Base-by-base conservation (phyloP, 805 yeast genomes). In the Yamadazyma sp. region DNA sequence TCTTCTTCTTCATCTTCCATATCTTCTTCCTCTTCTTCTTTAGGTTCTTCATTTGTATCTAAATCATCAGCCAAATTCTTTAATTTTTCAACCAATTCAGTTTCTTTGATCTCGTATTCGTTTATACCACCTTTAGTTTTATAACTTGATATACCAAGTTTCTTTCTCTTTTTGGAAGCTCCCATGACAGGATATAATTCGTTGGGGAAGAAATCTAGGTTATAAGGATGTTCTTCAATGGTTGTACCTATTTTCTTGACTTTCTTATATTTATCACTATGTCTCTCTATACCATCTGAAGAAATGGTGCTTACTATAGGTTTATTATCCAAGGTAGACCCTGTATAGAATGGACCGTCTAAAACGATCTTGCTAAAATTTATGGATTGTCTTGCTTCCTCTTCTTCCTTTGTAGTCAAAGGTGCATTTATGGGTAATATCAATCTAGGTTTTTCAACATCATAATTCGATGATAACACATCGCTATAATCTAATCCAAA, bases 151-250 rank as follows among this genome's bases (percentile, higher is more conserved):
- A 48, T 70, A 48, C 58, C 72, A 61, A 48, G 53, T 46, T 69
- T 70, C 49, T 68, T 76, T 10, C 31, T 18, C 44, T 68, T 70
- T 46, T 72, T 77, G 36, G 65, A 64, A 10, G 77, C 67, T 2
- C 86, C 86, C 80, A 86, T 80, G 6, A 80, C 84, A 13, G 70
- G 60, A 45, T 82, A 80, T 36, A 89, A 62, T 54, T 89, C 97
- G 12, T 68, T 71, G 1, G 97, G 96, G 52, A 87, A 83, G 44
- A 85, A 70, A 36, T 75, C 78, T 7, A 77, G 50, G 37, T 74
- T 73, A 54, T 80, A 86, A 2, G 95, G 94, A 60, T 84, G 88
- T 35, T 83, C 88, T 42, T 80, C 82, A 7, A 82, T 74, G 2
- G 89, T 79, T 33, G 81, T 72, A 1, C 87, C 86, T 11, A 81